Conservation (phyloP, 495 filamentous ascomycete genomes). For the Umbilicaria muhlenbergii region DNA sequence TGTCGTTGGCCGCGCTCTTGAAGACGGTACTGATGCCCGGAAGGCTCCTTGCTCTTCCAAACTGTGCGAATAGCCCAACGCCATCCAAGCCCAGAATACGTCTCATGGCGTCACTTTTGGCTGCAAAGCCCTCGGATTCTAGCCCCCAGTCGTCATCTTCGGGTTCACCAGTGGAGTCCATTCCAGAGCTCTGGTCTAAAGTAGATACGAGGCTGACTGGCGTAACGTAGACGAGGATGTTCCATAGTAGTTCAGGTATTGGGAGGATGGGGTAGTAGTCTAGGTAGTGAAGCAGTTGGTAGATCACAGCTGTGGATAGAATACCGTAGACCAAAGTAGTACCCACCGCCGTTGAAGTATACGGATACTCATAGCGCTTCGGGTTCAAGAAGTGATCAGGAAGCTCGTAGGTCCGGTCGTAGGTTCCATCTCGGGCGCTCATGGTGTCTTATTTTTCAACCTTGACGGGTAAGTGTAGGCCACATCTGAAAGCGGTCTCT, state of each 20-base stretch:
- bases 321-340: conserved; percentile 13
- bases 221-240: conserved; percentile 41
- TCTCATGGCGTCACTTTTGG: conserved; percentile 53
- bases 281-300: conserved; percentile 22
- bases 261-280: conserved; percentile 17
- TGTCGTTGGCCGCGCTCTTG: conserved; percentile 22
- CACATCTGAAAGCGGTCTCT: too few species aligned
- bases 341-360: background rate
- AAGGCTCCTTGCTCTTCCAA: conserved; percentile 28
- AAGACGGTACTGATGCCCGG: conserved; percentile 27
- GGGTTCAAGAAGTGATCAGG: too few species aligned
- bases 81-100: conserved; percentile 51
- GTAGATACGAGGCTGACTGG: conserved; percentile 44
- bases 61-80: conserved; percentile 31
- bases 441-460: too few species aligned
- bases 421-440: too few species aligned
- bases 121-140: conserved; percentile 25
- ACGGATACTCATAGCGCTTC: too few species aligned
- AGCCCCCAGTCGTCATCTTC: conserved; percentile 15
- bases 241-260: conserved; percentile 39
- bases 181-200: conserved; percentile 26
- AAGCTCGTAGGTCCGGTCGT: too few species aligned
- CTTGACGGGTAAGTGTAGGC: too few species aligned
- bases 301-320: conserved; percentile 25
- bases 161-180: conserved; percentile 3